Conservation (phyloP, 176 grass and related monocot species). For the Miscanthus lutarioriparius region DNA sequence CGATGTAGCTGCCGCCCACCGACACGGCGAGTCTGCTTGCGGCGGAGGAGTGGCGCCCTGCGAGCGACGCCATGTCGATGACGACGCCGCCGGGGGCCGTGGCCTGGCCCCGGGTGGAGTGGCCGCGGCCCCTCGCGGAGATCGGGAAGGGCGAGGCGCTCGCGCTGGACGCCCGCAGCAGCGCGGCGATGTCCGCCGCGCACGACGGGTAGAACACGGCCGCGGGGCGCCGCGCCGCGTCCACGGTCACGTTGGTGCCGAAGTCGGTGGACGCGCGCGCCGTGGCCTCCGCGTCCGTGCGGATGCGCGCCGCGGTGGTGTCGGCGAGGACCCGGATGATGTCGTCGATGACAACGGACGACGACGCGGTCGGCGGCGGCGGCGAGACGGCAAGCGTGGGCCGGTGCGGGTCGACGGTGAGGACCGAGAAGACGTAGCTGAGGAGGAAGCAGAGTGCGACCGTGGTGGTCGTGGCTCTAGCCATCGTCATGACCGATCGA, state of each 20-base stretch:
- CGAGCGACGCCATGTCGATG: conserved; percentile 61
- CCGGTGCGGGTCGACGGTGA: background rate
- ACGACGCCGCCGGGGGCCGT: conserved; percentile 48
- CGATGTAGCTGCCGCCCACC: conserved; percentile 27
- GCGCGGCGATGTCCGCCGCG: conserved; percentile 51
- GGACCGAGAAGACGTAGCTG: background rate
- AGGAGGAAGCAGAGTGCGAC: conserved; percentile 16
- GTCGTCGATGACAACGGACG: background rate
- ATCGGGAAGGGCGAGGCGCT: conserved; percentile 48
- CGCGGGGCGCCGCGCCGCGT: background rate
- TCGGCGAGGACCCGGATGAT: conserved; percentile 13
- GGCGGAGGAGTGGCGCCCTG: background rate
- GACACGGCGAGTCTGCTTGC: conserved; percentile 25
- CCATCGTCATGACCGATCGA: background rate
- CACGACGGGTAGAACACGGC: conserved; percentile 65
- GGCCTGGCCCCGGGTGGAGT: conserved; percentile 59
- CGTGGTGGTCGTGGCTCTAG: background rate
- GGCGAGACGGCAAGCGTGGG: background rate
- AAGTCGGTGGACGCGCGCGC: conserved; percentile 46
- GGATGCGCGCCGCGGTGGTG: conserved; percentile 6
- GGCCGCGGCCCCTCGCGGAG: conserved; percentile 53
- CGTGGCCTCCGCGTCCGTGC: conserved; percentile 26
- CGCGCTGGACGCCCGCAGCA: conserved; percentile 43
- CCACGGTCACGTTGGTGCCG: conserved; percentile 37
- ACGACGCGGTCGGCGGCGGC: background rate